Percentiles rank a stretch among this genome's conserved stretches.
Conservation (phyloP, 371 early-diverging fungal species). For the Basidiobolus meristosporus region DNA sequence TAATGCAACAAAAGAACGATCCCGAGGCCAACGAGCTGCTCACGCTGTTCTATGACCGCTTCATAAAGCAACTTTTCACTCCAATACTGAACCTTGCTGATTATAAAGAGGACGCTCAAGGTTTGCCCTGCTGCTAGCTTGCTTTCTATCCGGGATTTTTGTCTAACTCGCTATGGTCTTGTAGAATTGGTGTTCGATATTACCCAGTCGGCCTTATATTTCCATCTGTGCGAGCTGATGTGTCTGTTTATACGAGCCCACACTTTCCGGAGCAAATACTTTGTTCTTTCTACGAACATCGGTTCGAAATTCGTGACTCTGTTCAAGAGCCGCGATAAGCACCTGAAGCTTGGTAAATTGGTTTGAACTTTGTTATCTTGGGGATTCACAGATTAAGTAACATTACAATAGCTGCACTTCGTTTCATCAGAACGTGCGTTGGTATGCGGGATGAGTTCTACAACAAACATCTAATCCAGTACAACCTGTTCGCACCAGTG, state of each 20-base stretch:
- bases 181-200: slow-evolving; percentile 7
- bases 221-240: slow-evolving; percentile 53
- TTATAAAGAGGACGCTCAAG: neutral
- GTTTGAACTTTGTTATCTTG: neutral
- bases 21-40: too few relatives aligned
- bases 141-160: neutral
- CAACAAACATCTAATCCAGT: slow-evolving; percentile 35
- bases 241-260: slow-evolving; percentile 19
- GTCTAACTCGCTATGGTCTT: neutral
- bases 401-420: slow-evolving; percentile 34
- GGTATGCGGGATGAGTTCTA: slow-evolving; percentile 62
- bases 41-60: neutral
- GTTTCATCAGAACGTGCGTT: slow-evolving; percentile 56
- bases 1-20: too few relatives aligned
- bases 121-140: neutral
- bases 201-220: slow-evolving; percentile 13
- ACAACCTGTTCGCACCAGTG: slow-evolving; percentile 43
- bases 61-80: neutral
- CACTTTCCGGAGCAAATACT: slow-evolving; percentile 53
- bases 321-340: slow-evolving; percentile 36
- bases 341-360: slow-evolving; percentile 45
- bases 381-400: neutral
- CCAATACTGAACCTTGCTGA: neutral
- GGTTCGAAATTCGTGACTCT: slow-evolving; percentile 34
- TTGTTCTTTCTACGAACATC: slow-evolving; percentile 37